Evolutionary conservation across 2,329 filamentous ascomycete species (phyloP).

Genomic region (Neofusicoccum cordaticola): DNA sequence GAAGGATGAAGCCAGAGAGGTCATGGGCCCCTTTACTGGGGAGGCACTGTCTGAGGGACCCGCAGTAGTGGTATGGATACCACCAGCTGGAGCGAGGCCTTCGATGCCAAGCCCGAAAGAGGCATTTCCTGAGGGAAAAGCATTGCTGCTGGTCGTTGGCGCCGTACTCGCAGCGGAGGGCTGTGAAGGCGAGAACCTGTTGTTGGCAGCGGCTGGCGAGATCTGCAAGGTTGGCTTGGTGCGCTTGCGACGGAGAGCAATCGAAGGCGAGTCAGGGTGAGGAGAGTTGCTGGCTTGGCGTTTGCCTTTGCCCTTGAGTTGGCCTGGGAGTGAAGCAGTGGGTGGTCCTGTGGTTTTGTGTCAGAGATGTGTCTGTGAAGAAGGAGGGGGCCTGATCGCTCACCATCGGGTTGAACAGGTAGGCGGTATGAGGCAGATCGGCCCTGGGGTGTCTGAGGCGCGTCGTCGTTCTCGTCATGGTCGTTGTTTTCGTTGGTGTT

Average conservation of each 20-base stretch:
- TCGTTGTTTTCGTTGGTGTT: not conserved
- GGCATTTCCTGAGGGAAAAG: not conserved
- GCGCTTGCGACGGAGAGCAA: slow-evolving; percentile 1
- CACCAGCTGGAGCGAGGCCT: not conserved
- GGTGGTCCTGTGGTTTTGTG: not conserved
- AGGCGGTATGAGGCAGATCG: not conserved
- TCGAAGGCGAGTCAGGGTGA: not conserved
- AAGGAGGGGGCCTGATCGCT: not conserved
- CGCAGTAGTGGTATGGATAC: not conserved
- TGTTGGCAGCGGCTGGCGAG: not conserved
- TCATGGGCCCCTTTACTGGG: not conserved
- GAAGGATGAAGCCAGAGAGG: not conserved
- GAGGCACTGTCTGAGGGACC: not conserved
- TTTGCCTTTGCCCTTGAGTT: not conserved
- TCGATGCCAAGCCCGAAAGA: not conserved
- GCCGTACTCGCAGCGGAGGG: not conserved
- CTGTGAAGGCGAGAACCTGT: not conserved
- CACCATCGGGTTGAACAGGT: not conserved
- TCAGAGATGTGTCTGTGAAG: not conserved
- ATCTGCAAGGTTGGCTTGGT: slow-evolving; percentile 2
- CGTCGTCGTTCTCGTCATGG: not conserved
- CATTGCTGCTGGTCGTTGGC: not conserved
- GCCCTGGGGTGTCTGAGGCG: not conserved
- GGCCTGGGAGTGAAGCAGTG: not conserved
- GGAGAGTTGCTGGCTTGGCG: slow-evolving; percentile 12